Base-by-base conservation (phyloP, 2,329 filamentous ascomycete species). In the Neofusicoccum cordaticola region DNA sequence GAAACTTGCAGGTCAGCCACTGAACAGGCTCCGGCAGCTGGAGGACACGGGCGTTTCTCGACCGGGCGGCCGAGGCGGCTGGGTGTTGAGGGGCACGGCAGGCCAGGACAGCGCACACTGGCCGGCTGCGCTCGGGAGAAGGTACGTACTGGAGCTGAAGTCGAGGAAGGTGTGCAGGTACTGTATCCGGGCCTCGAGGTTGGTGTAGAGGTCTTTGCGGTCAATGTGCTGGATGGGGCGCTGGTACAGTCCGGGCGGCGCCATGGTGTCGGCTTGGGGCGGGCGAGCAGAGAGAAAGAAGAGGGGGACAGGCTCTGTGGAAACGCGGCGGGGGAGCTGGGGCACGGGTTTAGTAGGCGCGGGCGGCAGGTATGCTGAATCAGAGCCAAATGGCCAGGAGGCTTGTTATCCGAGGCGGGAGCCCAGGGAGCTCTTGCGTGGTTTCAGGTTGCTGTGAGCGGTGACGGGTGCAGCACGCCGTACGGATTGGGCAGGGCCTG, bases 141-240 rank as follows among this genome's bases (percentile, higher is more conserved):
- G 22, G 48, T 12, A 76, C 86, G 58, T 80, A 91, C 90, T 82
- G 66, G 85, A 85, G 70, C 85, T 88, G 72, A 92, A 93, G 72
- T 93, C 90, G 31, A 93, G 84, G 66, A 93, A 92, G 35, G 86
- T 87, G 70, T 92, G 90, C 1, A 93, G 82, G 68, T 92, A 93
- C 60, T 85, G 85, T 66, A 93, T 85, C 58, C 90, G 83, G 0
- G 86, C 83, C 67, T 91, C 88, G 15, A 92, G 82, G 69, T 85
- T 86, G 27, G 87, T 90, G 76, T 92, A 92, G 5, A 93, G 81
- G 47, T 89, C 86, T 75, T 88, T 86, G 50, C 90, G 86, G 74
- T 89, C 85, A 69, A 92, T 83, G 71, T 91, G 89, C 73, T 87
- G 72, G 74, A 79, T 75, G n/a, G 73, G 73, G 39, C 72, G 69